Base-by-base conservation (phyloP, 805 yeast species). In the Osmozyma mogii region DNA sequence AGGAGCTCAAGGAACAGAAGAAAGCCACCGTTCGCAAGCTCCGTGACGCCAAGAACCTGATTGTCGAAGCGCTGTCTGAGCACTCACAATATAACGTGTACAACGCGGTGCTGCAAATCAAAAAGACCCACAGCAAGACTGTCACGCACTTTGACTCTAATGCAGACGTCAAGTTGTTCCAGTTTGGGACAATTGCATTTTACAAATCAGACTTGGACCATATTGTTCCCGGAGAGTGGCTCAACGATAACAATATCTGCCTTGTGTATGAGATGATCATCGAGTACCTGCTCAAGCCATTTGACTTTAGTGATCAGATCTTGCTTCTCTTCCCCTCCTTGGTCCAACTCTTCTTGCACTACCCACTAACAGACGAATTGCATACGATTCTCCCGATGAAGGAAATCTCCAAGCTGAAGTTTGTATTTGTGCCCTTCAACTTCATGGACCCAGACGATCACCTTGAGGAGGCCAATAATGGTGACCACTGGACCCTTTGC, bases 401-500 rank as follows among this genome's bases (percentile, higher is more conserved):
- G 3, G 68, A 61, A 7, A 44, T 60, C 33, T 41, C 46, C 19
- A 37, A 38, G 29, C 53, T 51, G 50, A 55, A 45, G 33, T 71
- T 75, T 40, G 61, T 82, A 1, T 80, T 83, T 38, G 48, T 80
- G 22, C 92, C 89, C 0, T 59, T 80, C 17, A 82, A 79, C 48
- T 80, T 73, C 45, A 75, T 72, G 36, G 78, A 68, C 26, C 41
- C 39, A 15, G 25, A 23, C 24, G 50, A 40, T 18, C 41, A 36
- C 18, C 57, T 74, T 24, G 78, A 68, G 27, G 55, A 56, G 1
- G 72, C 68, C 2, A 81, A 73, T 36, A 76, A 78, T 11, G 92
- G 89, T 1, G 75, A 75, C 26, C 92, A 83, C 52, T 82, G 94
- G 92, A 75, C 83, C 1, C 52, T 83, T 10, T 62, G 77, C 9